phyloP scores from a whole-genome alignment of 306 rosid genomes.

The Cucumis hystrix region DNA sequence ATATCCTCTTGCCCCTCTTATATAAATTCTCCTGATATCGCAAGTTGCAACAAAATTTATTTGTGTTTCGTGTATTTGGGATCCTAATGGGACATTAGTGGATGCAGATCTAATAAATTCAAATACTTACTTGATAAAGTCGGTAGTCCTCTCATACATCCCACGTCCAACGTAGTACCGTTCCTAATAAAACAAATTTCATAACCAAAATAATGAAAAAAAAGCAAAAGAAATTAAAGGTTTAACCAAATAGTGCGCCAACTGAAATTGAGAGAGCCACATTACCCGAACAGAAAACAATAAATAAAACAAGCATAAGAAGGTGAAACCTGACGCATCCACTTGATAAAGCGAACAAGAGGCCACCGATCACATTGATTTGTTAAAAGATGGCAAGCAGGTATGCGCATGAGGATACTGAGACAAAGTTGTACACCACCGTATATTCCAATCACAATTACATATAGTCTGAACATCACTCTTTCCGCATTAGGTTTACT shows the following conservation, averaged over 20 bases:
- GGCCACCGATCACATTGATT: slow-evolving; percentile 88
- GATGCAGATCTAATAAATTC: background rate
- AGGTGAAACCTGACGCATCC: slow-evolving; percentile 87
- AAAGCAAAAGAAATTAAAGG: background rate
- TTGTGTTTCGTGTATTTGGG: too few species aligned
- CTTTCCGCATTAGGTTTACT: slow-evolving; percentile 32
- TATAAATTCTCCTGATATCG: too few species aligned
- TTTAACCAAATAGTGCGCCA: slow-evolving; percentile 7
- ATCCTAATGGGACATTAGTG: background rate
- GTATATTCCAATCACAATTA: slow-evolving; percentile 59
- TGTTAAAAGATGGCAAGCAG: slow-evolving; percentile 64
- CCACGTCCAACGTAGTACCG: slow-evolving; percentile 91
- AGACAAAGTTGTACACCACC: slow-evolving; percentile 77
- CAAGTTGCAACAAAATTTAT: too few species aligned
- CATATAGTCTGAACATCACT: slow-evolving; percentile 41
- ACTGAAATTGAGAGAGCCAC: slow-evolving; percentile 7
- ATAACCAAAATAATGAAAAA: too few species aligned
- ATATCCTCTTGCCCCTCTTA: too few species aligned
- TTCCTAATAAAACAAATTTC: slow-evolving; percentile 38
- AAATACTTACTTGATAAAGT: slow-evolving; percentile 66
- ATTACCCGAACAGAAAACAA: slow-evolving; percentile 4
- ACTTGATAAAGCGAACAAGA: slow-evolving; percentile 65
- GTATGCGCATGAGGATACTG: slow-evolving; percentile 80
- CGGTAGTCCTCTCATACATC: slow-evolving; percentile 83
- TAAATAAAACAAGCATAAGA: background rate